phyloP scores from a whole-genome alignment of 202 grass and related monocot genomes.

The Schoenoplectus triqueter region DNA sequence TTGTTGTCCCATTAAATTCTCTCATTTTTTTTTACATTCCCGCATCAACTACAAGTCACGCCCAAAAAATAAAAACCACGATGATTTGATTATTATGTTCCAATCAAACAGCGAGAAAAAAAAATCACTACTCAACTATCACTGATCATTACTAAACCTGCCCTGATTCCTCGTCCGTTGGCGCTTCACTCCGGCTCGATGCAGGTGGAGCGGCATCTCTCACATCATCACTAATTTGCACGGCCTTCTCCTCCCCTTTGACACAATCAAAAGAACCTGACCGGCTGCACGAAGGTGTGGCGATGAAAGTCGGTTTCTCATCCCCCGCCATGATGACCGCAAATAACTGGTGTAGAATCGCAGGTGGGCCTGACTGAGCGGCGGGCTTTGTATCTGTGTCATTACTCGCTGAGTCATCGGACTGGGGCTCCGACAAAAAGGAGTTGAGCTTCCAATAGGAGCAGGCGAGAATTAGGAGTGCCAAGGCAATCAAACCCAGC shows the following conservation, averaged over 20 bases:
- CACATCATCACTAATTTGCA: not conserved
- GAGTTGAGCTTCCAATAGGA: constrained; percentile 70
- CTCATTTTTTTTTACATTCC: constrained; percentile 41
- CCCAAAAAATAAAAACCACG: not conserved
- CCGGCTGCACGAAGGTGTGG: constrained; percentile 44
- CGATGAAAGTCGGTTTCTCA: constrained; percentile 58
- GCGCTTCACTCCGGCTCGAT: not conserved
- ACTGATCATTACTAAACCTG: not conserved
- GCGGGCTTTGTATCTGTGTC: not conserved
- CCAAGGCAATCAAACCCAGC: constrained; percentile 60
- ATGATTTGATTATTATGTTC: constrained; percentile 3
- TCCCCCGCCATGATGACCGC: constrained; percentile 77
- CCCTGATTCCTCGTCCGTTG: not conserved
- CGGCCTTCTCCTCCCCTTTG: constrained; percentile 19
- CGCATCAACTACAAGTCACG: constrained; percentile 27
- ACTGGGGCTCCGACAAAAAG: constrained; percentile 32
- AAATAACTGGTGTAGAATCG: constrained; percentile 37
- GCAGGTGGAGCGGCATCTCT: not conserved
- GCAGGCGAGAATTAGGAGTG: constrained; percentile 69
- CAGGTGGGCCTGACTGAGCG: constrained; percentile 5
- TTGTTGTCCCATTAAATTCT: constrained; percentile 26
- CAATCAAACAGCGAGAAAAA: constrained; percentile 34
- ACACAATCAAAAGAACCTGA: not conserved
- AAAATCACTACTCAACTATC: not conserved
- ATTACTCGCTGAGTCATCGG: not conserved